Evolutionary conservation across 768 basidiomycete species (phyloP).

Genomic region (Gloeopeniophorella convolvens): DNA sequence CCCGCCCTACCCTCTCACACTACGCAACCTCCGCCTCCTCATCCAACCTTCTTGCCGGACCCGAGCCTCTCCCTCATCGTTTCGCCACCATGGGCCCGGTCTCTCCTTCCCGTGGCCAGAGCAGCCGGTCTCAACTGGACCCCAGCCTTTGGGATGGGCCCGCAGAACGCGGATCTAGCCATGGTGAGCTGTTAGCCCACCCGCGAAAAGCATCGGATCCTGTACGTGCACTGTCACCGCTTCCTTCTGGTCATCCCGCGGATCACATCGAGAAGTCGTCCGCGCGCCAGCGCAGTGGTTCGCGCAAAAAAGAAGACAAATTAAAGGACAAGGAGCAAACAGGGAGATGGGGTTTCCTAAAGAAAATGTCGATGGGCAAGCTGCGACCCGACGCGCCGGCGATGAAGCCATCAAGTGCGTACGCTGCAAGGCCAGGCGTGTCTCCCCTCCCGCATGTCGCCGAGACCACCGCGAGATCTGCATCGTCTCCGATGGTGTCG

Average conservation of each 20-base stretch:
- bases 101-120: conserved; percentile 33
- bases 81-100: conserved; percentile 63
- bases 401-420: conserved; percentile 28
- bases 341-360: conserved; percentile 90
- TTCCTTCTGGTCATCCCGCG: neutral
- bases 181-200: neutral
- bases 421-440: conserved; percentile 30
- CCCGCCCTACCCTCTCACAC: conserved; percentile 39
- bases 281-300: conserved; percentile 16
- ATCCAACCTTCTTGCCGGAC: conserved; percentile 50
- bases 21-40: conserved; percentile 62
- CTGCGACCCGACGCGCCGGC: conserved; percentile 61
- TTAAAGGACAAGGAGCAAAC: conserved; percentile 49
- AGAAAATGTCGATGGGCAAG: conserved; percentile 98
- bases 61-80: conserved; percentile 40
- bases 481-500: neutral
- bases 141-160: conserved; percentile 42
- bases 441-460: conserved; percentile 14
- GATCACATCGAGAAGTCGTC: neutral
- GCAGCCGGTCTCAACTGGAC: conserved; percentile 36
- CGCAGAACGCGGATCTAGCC: neutral
- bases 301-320: conserved; percentile 20
- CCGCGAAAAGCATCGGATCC: neutral
- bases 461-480: conserved; percentile 5
- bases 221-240: neutral